Evolutionary conservation across 352 stramenopile species (phyloP).

Genomic region (Phytopythium montanum): DNA sequence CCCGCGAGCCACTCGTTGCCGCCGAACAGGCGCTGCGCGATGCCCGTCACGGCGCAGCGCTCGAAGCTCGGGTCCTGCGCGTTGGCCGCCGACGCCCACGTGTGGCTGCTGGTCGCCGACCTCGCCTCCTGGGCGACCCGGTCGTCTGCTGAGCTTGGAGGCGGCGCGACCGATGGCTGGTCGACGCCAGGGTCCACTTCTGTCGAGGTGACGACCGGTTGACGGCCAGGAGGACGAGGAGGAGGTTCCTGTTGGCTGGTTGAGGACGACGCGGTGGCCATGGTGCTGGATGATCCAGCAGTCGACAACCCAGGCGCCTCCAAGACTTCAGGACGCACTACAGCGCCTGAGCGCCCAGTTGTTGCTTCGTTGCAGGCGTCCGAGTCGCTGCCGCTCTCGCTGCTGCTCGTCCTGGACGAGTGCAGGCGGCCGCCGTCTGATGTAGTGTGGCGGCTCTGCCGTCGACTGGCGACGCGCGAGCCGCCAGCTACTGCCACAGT

Average conservation of each 20-base stretch:
- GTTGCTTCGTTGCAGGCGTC: not conserved
- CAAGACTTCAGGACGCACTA: not conserved
- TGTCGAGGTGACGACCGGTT: not conserved
- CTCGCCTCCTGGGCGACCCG: constrained; percentile 7
- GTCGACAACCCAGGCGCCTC: not conserved
- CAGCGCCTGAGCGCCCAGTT: not conserved
- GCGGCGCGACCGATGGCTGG: not conserved
- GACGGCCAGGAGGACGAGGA: not conserved
- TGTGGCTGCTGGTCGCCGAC: not conserved
- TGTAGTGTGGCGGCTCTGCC: not conserved
- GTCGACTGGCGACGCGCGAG: not conserved
- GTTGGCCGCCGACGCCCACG: constrained; percentile 2
- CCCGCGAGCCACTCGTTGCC: constrained; percentile 51
- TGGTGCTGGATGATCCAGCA: not conserved
- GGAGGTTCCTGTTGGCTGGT: not conserved
- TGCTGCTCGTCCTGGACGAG: constrained; percentile 11
- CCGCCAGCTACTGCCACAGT: not conserved
- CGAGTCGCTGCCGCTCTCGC: constrained; percentile 9
- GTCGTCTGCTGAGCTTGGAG: not conserved
- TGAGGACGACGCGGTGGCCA: not conserved
- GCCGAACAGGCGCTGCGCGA: constrained; percentile 28
- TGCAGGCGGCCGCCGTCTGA: not conserved
- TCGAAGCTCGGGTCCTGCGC: constrained; percentile 23
- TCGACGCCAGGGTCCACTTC: not conserved
- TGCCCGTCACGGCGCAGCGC: constrained; percentile 25